Percentiles rank a stretch among this genome's conserved stretches.
phyloP scores from a whole-genome alignment of 2,329 filamentous ascomycete species.

The Apiospora hydei region DNA sequence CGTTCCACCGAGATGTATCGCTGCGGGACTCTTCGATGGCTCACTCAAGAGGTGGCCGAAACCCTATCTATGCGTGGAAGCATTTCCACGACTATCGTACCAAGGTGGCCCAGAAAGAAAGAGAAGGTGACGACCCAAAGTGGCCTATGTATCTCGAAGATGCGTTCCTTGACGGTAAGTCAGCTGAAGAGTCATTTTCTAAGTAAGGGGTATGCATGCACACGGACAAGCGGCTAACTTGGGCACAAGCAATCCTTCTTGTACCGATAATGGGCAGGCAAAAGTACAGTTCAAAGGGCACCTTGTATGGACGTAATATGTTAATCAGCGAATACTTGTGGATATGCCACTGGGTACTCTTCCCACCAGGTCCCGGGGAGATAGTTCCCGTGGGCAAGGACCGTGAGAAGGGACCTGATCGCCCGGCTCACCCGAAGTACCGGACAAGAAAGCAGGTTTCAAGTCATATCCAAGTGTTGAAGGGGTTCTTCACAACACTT shows the following conservation, averaged over 20 bases:
- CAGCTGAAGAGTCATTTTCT: not conserved
- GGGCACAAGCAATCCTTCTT: conserved; percentile 62
- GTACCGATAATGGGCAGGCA: conserved; percentile 72
- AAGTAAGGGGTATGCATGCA: conserved; percentile 21
- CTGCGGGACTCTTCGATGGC: conserved; percentile 43
- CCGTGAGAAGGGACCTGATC: conserved; percentile 40
- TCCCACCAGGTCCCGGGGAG: conserved; percentile 51
- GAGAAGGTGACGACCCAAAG: conserved; percentile 64
- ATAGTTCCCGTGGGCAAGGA: conserved; percentile 54
- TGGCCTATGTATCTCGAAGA: conserved; percentile 70
- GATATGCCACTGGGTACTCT: conserved; percentile 55
- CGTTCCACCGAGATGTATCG: conserved; percentile 44
- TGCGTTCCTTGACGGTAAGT: conserved; percentile 72
- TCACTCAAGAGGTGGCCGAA: conserved; percentile 47
- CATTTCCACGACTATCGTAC: conserved; percentile 72
- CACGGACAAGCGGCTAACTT: conserved; percentile 32
- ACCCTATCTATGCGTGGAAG: conserved; percentile 68
- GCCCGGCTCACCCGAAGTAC: conserved; percentile 40
- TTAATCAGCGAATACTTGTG: conserved; percentile 74
- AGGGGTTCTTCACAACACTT: conserved; percentile 69
- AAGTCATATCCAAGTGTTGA: conserved; percentile 75
- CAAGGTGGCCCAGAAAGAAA: conserved; percentile 69
- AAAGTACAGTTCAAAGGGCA: conserved; percentile 70
- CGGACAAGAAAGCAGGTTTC: conserved; percentile 68
- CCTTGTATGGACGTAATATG: conserved; percentile 73